Percentiles rank a stretch among this genome's conserved stretches.
phyloP scores from a whole-genome alignment of 306 rosid genomes.

The Dicorynia guianensis region DNA sequence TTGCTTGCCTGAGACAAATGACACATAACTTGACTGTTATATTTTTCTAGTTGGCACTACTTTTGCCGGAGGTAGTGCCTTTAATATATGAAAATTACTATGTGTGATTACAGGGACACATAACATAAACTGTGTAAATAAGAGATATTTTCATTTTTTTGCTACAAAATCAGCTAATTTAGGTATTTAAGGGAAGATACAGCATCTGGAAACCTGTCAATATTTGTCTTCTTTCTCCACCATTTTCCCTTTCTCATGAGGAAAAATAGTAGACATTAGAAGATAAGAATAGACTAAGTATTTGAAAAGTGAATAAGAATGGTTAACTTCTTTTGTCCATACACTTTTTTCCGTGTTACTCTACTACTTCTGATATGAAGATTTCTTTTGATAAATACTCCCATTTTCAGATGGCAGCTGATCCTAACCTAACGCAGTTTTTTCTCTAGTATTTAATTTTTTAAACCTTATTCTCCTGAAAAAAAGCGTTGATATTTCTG shows the following conservation, averaged over 20 bases:
- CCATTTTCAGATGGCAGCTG: background rate
- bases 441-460: background rate
- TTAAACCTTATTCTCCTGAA: background rate
- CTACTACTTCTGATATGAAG: too few species aligned
- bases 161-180: background rate
- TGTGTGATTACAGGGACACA: background rate
- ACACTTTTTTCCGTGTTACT: background rate
- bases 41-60: constrained; percentile 3
- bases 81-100: constrained; percentile 11
- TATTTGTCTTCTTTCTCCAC: too few species aligned
- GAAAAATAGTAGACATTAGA: too few species aligned
- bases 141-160: background rate
- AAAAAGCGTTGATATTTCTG: background rate
- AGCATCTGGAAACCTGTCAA: background rate
- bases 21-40: background rate
- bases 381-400: too few species aligned
- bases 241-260: too few species aligned
- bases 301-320: too few species aligned
- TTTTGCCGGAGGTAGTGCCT: background rate
- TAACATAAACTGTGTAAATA: background rate
- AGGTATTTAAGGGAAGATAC: background rate
- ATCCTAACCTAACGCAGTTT: background rate
- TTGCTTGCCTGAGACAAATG: background rate
- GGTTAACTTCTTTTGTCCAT: too few species aligned
- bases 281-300: too few species aligned